These are phyloP conservation scores for Nakazawaea pomicola DNA, from an alignment of 805 yeast genomes.

Conservation along the genomic window DNA sequence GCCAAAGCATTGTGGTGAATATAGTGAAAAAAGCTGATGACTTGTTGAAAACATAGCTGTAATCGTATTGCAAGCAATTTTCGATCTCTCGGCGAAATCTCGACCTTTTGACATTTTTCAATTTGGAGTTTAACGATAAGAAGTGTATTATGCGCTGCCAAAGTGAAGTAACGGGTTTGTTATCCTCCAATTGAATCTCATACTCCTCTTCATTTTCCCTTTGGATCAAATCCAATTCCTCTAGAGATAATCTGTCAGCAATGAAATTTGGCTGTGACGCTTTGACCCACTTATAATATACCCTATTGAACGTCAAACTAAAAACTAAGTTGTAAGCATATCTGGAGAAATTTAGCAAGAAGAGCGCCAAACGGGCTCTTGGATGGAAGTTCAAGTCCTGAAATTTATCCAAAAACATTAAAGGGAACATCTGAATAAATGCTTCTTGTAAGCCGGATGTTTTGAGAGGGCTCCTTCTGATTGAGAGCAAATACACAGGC, in stretches of 20 bases:
- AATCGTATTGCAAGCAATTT: conserved; percentile 24
- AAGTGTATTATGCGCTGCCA: conserved; percentile 4
- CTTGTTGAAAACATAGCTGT: conserved; percentile 20
- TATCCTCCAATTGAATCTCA: conserved; percentile 12
- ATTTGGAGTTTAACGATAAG: conserved; percentile 3
- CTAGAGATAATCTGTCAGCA: conserved; percentile 26
- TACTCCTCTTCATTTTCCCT: conserved; percentile 24
- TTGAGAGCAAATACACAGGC: conserved; percentile 24
- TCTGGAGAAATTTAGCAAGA: conserved; percentile 8
- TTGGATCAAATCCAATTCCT: conserved; percentile 28
- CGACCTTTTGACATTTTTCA: conserved; percentile 15
- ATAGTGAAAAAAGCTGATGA: conserved; percentile 16
- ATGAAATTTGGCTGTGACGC: conserved; percentile 29
- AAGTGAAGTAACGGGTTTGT: not conserved
- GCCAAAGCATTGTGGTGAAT: conserved; percentile 29
- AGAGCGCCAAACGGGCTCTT: conserved; percentile 3
- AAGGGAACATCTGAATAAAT: conserved; percentile 20
- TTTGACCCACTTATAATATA: conserved; percentile 30
- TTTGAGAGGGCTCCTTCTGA: conserved; percentile 18
- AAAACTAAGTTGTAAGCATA: conserved; percentile 16
- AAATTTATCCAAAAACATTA: conserved; percentile 15
- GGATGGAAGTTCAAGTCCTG: not conserved
- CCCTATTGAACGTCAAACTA: conserved; percentile 24
- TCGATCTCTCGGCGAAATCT: conserved; percentile 24
- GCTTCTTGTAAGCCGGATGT: conserved; percentile 14